Base-by-base conservation (phyloP, 2,329 filamentous ascomycete species). In the Phialophora tarda region DNA sequence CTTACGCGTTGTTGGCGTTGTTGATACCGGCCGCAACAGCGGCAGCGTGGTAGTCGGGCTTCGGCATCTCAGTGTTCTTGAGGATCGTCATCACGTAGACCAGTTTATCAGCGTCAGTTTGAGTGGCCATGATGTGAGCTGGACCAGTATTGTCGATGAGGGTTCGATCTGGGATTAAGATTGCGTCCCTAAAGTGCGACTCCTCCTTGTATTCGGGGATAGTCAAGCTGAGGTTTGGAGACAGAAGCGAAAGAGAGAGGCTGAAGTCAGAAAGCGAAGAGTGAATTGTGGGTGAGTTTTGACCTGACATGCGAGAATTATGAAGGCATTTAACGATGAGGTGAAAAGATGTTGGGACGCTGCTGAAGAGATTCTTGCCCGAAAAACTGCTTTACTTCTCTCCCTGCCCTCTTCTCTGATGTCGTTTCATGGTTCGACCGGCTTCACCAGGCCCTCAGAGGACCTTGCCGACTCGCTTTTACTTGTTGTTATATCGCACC, bases 11-110 rank as follows among this genome's bases (percentile, higher is more conserved):
- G 57, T 62, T 59, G 17, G 62, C 51, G 38, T 54, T 50, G 28
- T 23, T 62, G 26, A 47, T 47, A 32, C 57, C 65, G 24, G 38
- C 14, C 23, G 63, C 58, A 6, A 14, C 23, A 23, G 65, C 65
- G 23, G 62, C 41, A 17, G 57, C 57, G 21, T 62, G 58, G 32
- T 65, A 68, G 44, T 68, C 44, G n/a, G 65, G 65, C 48, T 68
- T 59, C 5, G 48, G 14, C 26, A 68, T 44, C 17, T 68, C 62
- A 26, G 62, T 68, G 62, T 65, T 14, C 54, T 62, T 62, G 28
- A 68, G 62, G 23, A 65, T 53, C 4, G 38, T 65, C 24, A 68
- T 30, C 24, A 67, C 50, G 38, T 64, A 67, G 14, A 10, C 21
- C 14, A 67, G 57, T 11, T 67, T 64, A 1, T 67, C 65, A 1